These are phyloP conservation scores for Fusarium sp. DNA, from an alignment of 2,329 filamentous ascomycete species.

Conservation along the genomic window DNA sequence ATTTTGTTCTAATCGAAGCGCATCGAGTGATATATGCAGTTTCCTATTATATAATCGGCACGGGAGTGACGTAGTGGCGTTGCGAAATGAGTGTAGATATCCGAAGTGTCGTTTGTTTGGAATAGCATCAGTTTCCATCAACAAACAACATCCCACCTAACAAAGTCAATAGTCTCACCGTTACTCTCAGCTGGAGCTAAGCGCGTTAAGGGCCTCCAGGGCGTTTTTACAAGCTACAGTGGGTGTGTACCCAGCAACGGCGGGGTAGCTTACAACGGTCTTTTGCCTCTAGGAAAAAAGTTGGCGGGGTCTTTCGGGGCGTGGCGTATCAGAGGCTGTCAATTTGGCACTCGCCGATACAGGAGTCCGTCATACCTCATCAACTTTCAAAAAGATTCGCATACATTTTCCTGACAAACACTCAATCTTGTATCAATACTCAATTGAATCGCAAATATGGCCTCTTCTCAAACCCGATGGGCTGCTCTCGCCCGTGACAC, in stretches of 20 bases:
- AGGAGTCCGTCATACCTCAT: slow-evolving; percentile 37
- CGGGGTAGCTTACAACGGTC: slow-evolving; percentile 46
- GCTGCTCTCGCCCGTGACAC: slow-evolving; percentile 87
- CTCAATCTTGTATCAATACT: background rate
- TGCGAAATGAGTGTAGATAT: background rate
- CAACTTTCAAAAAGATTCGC: slow-evolving; percentile 27
- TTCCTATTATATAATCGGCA: background rate
- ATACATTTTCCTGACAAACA: background rate
- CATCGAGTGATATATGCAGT: background rate
- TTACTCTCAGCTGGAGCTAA: slow-evolving; percentile 21
- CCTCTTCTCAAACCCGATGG: slow-evolving; percentile 65
- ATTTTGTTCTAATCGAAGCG: slow-evolving; percentile 1
- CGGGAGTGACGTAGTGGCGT: background rate
- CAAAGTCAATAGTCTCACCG: slow-evolving; percentile 41
- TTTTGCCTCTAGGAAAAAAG: slow-evolving; percentile 38
- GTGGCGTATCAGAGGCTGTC: slow-evolving; percentile 42
- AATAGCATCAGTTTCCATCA: slow-evolving; percentile 21
- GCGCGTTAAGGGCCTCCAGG: slow-evolving; percentile 37
- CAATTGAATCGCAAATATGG: slow-evolving; percentile 42
- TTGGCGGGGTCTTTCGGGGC: slow-evolving; percentile 16
- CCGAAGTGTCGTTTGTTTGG: slow-evolving; percentile 31
- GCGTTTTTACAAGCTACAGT: slow-evolving; percentile 33
- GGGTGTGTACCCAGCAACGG: slow-evolving; percentile 42
- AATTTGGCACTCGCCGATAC: slow-evolving; percentile 47
- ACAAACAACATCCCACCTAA: slow-evolving; percentile 35